Base-by-base conservation (phyloP, 306 rosid genomes). In the Elaeagnus macrophylla region DNA sequence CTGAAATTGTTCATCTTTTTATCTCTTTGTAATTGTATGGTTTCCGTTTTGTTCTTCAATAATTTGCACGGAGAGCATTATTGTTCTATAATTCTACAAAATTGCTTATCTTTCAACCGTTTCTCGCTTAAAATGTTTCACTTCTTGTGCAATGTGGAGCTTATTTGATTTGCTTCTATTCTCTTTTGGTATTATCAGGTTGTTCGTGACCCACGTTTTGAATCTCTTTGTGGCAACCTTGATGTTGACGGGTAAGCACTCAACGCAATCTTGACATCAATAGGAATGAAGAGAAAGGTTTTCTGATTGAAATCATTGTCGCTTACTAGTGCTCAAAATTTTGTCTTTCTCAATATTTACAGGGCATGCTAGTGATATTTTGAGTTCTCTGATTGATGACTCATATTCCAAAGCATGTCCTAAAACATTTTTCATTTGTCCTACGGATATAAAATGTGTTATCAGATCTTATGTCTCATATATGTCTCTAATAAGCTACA, bases 121-220 rank as follows among this genome's bases (percentile, higher is more conserved):
- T 25, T 25, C 32, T 25, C 32, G 32, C 32, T 25, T 25, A 25
- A 25, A 25, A n/a, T n/a, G n/a, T n/a, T n/a, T n/a, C n/a, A n/a
- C 13, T 44, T 12, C n/a, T 16, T 1, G 17, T 45, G 2, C 15
- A 6, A 42, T 42, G 46, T 42, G 46, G 13, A 42, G 9, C 46
- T 11, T 42, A 13, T 42, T 42, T 4, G 9, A 7, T 42, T 42
- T 7, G 7, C 15, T 15, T 45, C 8, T 45, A 45, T 13, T 68
- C 32, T 7, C 54, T 55, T n/a, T 2, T 9, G 43, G 48, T 45
- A 39, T 72, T 60, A 62, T 71, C 76, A 91, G 85, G 83, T 82
- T 54, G 62, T 67, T 39, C 80, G 89, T 0, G 93, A 91, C 70
- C 99, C 93, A 8, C 80, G 89, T 20, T 91, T 84, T 56, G 99